Conservation (phyloP, 192 early-diverging fungal species). For the Coemansia sp. region DNA sequence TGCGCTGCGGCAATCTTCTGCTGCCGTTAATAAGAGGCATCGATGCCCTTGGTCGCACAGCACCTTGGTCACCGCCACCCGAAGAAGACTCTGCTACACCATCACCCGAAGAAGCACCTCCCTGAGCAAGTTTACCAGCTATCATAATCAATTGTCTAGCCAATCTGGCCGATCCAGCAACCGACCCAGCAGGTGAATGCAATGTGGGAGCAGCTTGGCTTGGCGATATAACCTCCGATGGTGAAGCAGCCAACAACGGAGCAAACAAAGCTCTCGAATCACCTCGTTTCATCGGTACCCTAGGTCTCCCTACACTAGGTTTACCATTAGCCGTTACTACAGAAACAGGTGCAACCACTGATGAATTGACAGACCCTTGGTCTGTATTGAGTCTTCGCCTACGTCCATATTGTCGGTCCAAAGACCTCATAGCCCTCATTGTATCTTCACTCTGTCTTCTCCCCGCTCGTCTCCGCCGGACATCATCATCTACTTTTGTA, state of each 20-base stretch:
- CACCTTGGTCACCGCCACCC: neutral
- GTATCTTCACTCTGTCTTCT: constrained; percentile 44
- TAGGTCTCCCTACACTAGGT: neutral
- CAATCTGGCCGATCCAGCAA: constrained; percentile 19
- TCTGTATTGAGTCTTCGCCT: constrained; percentile 51
- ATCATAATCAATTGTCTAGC: constrained; percentile 30
- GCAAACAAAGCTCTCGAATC: constrained; percentile 45
- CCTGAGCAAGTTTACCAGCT: constrained; percentile 17
- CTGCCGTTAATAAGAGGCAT: constrained; percentile 42
- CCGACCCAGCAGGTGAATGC: constrained; percentile 16
- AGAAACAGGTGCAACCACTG: neutral
- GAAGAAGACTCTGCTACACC: too few species aligned
- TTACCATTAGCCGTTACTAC: constrained; percentile 3
- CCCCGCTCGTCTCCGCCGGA: constrained; percentile 17
- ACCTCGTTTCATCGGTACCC: constrained; percentile 22
- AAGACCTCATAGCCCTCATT: constrained; percentile 52
- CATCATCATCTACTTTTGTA: neutral
- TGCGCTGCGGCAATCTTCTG: constrained; percentile 32
- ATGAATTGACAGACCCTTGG: constrained; percentile 1
- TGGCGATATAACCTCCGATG: neutral
- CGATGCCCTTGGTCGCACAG: constrained; percentile 48
- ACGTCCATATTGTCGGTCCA: constrained; percentile 49
- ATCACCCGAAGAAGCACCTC: too few species aligned
- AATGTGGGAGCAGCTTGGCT: constrained; percentile 10
- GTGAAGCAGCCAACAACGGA: constrained; percentile 7